Base-by-base conservation (phyloP, 768 basidiomycete species). In the Podaxis sp. region DNA sequence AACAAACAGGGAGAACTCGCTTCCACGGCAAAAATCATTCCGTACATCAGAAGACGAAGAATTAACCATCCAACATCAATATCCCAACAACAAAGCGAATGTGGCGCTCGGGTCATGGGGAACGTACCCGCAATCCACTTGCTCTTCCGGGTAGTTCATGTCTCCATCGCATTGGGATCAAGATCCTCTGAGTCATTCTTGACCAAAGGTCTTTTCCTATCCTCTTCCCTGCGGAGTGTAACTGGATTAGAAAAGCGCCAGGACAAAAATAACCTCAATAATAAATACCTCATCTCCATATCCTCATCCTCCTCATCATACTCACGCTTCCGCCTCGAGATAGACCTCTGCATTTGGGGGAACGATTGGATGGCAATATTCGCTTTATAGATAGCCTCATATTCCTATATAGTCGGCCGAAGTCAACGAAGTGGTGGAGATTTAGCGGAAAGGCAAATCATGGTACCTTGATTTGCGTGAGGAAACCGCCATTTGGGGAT, bases 341-440 rank as follows among this genome's bases (percentile, higher is more conserved):
- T 80, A 7, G 78, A 71, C 57, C 81, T 78, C 58, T 81, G 78
- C 56, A 74, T 76, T 13, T 72, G 66, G 0, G 87, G 87, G 68
- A 84, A 89, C 2, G 78, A 75, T 4, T 86, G 85, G 36, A 93
- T 81, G 0, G 91, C 90, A 24, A 85, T 78, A 60, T 79, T 85
- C 8, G 95, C 95, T 68, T 85, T 87, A 72, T 95, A 93, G 70
- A 96, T 96, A 3, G 93, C 91, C 74, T 96, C 93, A 66, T 95
- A 96, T 78, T 95, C 95, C 93, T 95, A 68, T 12, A 50, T 30
- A 20, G 26, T 15, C 17, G 20, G 52, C 13, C 20, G 33, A 50
- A 26, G 48, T 4, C 44, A 44, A 7, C 28, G 13, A 51, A 44
- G 20, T 26, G 36, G 17, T 26, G 20, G 30, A 36, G n/a, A 12